These are phyloP conservation scores for Saturnispora hagleri DNA, from an alignment of 805 yeast species.

Conservation along the genomic window DNA sequence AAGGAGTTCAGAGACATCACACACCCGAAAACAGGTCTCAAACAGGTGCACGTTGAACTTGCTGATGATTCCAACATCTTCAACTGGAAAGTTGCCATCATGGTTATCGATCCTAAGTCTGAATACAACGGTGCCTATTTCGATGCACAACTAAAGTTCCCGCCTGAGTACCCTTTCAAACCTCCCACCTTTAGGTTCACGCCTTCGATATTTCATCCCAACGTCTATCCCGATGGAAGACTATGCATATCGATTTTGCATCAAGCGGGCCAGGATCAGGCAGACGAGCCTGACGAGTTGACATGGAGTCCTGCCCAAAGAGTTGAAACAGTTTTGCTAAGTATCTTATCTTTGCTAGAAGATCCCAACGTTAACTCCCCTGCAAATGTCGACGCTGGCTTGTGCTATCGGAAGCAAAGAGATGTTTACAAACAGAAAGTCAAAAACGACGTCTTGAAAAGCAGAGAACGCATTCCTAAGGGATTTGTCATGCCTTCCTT, in stretches of 20 bases:
- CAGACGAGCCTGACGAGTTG: conserved; percentile 89
- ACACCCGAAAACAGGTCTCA: conserved; percentile 68
- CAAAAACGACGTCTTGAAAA: conserved; percentile 68
- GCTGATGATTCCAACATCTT: conserved; percentile 48
- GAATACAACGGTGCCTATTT: conserved; percentile 92
- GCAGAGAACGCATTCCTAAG: conserved; percentile 76
- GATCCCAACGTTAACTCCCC: conserved; percentile 94
- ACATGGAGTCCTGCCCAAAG: conserved; percentile 95
- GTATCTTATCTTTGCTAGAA: conserved; percentile 82
- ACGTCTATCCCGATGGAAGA: conserved; percentile 89
- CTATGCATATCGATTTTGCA: conserved; percentile 90
- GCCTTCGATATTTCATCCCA: conserved; percentile 93
- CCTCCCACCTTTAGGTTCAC: conserved; percentile 94
- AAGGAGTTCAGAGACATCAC: conserved; percentile 92
- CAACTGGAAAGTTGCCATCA: conserved; percentile 79
- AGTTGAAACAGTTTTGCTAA: conserved; percentile 85
- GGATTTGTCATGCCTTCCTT: conserved; percentile 76
- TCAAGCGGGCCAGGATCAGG: conserved; percentile 75
- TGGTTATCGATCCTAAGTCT: conserved; percentile 85
- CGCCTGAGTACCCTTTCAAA: conserved; percentile 80
- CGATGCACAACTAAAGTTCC: conserved; percentile 89
- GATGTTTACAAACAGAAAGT: conserved; percentile 74
- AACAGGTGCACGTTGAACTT: conserved; percentile 31
- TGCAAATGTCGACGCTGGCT: conserved; percentile 97
- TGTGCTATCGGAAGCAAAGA: conserved; percentile 77